Evolutionary conservation across 139 green algal species (phyloP), one percentile per base, ranked within the genome.

Genomic region (Chlorella sp.): DNA sequence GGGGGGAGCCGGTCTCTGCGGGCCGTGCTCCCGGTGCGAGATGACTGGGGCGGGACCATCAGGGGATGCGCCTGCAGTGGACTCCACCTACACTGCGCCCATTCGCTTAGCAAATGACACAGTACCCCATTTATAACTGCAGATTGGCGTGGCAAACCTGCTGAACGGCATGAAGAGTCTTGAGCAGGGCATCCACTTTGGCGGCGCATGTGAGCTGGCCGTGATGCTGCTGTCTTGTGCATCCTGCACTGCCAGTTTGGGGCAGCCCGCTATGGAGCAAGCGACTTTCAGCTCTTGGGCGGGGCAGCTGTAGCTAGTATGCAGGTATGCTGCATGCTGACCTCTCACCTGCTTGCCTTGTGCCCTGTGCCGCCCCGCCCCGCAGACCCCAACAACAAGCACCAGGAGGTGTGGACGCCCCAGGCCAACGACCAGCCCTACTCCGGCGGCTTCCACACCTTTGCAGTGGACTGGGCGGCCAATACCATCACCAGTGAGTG

Each of bases 161-260:
- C n/a, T 71, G 30, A 71, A 71, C 13, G 30, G 16, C 30, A 71
- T 71, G 64, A 39, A 39, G 64, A 39, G 20, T 13, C 4, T 32
- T 30, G 64, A 71, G 64, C 64, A 71, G 20, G 64, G 64, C 64
- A 71, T 71, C 30, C 64, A 71, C 64, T 71, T 71, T 71, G 64
- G 64, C 64, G 64, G 64, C 30, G 64, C n/a, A 34, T 71, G 64
- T 71, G 64, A 71, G 64, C 1, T 2, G 26, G 28, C 5, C 63
- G 63, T 5, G 63, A 20, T 60, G 51, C 51, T 60, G 51, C 12
- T n/a, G 51, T 60, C 44, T n/a, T n/a, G n/a, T 51, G 44, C 44
- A 51, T 9, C 44, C 44, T 51, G 44, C 44, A 51, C n/a, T 51
- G 44, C 44, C 44, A 51, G 44, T 51, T n/a, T n/a, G n/a, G n/a